Percentiles rank a stretch among this genome's conserved stretches.
Conservation (phyloP, 2,329 filamentous ascomycete species). For the Fusarium coicis region DNA sequence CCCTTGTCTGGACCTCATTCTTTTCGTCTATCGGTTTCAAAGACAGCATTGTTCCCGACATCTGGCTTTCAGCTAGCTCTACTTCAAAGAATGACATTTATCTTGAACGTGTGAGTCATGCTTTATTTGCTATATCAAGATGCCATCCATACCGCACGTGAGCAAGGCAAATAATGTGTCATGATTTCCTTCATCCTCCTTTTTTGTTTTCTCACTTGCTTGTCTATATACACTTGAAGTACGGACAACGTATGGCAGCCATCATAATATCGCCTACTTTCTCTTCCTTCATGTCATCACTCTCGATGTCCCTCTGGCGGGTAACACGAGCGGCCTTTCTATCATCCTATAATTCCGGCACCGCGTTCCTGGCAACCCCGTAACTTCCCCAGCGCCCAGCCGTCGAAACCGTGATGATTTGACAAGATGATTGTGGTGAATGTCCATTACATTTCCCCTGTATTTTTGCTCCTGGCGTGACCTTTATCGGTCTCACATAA, state of each 20-base stretch:
- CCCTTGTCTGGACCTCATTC: not conserved
- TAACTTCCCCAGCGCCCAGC: constrained; percentile 12
- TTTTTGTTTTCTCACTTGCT: constrained; percentile 28
- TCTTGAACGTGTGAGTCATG: not conserved
- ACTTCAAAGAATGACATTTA: not conserved
- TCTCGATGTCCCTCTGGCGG: constrained; percentile 22
- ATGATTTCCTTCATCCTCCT: constrained; percentile 12
- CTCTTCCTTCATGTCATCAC: constrained; percentile 18
- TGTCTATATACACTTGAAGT: constrained; percentile 37
- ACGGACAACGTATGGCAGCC: constrained; percentile 32
- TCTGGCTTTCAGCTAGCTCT: not conserved
- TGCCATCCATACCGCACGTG: not conserved
- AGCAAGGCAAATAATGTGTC: not conserved
- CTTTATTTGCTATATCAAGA: not conserved
- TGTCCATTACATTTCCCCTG: constrained; percentile 20
- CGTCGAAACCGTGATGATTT: constrained; percentile 24
- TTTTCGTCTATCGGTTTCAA: not conserved
- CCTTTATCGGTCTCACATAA: constrained; percentile 12
- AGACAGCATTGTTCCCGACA: not conserved
- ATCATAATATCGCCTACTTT: constrained; percentile 34
- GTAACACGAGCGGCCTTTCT: constrained; percentile 26
- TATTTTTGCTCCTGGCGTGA: constrained; percentile 16
- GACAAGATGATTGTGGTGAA: constrained; percentile 26
- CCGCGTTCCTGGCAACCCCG: constrained; percentile 4
- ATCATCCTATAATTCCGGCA: constrained; percentile 36